phyloP scores from a whole-genome alignment of 2,329 filamentous ascomycete genomes.

The Aureobasidium zeae region DNA sequence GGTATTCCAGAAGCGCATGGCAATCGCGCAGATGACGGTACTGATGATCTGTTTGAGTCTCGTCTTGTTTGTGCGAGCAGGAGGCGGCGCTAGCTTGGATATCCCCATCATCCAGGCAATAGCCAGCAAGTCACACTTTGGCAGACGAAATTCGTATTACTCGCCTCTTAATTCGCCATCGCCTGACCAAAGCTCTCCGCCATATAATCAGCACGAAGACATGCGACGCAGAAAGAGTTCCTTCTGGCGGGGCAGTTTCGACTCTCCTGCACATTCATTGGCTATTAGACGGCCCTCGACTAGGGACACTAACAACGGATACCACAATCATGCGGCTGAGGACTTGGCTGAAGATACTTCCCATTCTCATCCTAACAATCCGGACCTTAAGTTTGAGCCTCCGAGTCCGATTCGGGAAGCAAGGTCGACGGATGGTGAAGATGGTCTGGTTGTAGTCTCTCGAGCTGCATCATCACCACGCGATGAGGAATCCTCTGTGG shows the following conservation, averaged over 20 bases:
- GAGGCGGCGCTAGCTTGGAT: conserved; percentile 28
- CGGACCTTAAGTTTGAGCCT: conserved; percentile 27
- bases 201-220: conserved; percentile 19
- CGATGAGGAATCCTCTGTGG: conserved; percentile 9
- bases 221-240: conserved; percentile 11
- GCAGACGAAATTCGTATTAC: conserved; percentile 26
- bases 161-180: conserved; percentile 31
- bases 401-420: conserved; percentile 26
- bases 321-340: no score
- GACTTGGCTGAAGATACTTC: no score
- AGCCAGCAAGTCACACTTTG: conserved; percentile 28
- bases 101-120: conserved; percentile 40
- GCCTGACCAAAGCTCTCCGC: conserved; percentile 24
- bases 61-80: conserved; percentile 58
- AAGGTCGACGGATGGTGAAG: conserved; percentile 18
- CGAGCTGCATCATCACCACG: background rate
- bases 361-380: conserved; percentile 23
- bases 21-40: conserved; percentile 80
- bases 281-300: no score
- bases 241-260: conserved; percentile 27
- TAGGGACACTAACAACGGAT: no score
- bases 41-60: conserved; percentile 78
- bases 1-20: conserved; percentile 75
- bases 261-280: conserved; percentile 13
- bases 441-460: conserved; percentile 7